Base-by-base conservation (phyloP, 2,329 filamentous ascomycete genomes). In the Metarhizium rileyi region DNA sequence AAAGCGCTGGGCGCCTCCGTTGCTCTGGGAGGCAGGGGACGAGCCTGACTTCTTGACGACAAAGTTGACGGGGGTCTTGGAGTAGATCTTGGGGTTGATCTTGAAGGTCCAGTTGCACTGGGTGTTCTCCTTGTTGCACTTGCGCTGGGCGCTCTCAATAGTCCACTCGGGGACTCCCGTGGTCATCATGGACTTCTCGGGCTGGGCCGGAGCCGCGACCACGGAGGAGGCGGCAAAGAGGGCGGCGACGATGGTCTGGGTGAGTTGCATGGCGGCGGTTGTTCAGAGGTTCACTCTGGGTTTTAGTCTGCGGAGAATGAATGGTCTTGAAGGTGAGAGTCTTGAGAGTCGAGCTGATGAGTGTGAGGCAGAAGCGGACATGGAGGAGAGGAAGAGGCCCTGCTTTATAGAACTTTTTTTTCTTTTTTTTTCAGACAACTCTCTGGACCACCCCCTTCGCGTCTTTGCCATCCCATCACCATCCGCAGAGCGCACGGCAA, bases 101-200 rank as follows among this genome's bases (percentile, higher is more conserved):
- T 54, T 52, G 56, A 75, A 75, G 54, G 61, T 65, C 66, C 69
- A 73, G 58, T 62, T 65, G 66, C 72, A 76, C 23, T 58, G 52
- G 51, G 62, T 65, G 61, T 73, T 61, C 50, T 55, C 54, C 5
- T 50, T 9, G 56, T 66, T 63, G 66, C 72, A 75, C 53, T 57
- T 55, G 54, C 71, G 72, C 53, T 61, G 62, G 49, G 71, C 54
- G 56, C 57, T 49, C 54, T 66, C 57, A 54, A 75, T 67, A 52
- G 66, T 71, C 72, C 70, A 74, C 51, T 71, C 55, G 9, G 68
- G 60, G 27, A 55, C 9, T 2, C 7, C 33, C 14, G 61, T 44
- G 47, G 66, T 65, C 67, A 70, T 71, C 64, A 73, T 72, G 59
- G 63, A 68, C 52, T 59, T 57, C 20, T 55, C 57, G 23, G 55